Conservation (phyloP, 1,284 basidiomycete genomes). For the Austroboletus niveus region DNA sequence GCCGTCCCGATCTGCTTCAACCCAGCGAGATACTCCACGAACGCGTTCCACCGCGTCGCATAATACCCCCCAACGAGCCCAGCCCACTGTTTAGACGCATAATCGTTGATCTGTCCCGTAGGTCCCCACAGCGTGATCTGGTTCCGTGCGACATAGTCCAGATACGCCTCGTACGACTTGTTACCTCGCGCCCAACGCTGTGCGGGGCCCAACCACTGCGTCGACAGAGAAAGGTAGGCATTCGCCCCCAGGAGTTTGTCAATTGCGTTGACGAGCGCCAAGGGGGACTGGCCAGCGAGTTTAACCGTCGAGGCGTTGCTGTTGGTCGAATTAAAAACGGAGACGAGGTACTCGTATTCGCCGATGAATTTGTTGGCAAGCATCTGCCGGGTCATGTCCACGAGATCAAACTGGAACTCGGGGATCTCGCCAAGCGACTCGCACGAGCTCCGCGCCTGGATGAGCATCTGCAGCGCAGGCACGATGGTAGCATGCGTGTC, state of each 20-base stretch:
- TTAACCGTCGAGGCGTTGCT: conserved; percentile 23
- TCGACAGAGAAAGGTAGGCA: conserved; percentile 36
- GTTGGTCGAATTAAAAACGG: conserved; percentile 25
- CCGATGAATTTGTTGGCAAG: conserved; percentile 41
- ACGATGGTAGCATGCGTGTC: conserved; percentile 39
- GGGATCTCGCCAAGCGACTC: conserved; percentile 25
- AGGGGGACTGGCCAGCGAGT: conserved; percentile 27
- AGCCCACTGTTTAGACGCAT: conserved; percentile 47
- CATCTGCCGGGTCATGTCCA: conserved; percentile 43
- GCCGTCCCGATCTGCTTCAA: conserved; percentile 16
- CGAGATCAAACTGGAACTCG: conserved; percentile 43
- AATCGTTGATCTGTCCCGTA: conserved; percentile 42
- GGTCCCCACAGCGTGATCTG: conserved; percentile 48
- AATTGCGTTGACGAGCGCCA: conserved; percentile 36
- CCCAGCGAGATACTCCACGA: conserved; percentile 22
- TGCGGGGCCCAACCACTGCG: conserved; percentile 38
- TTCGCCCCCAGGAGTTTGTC: conserved; percentile 38
- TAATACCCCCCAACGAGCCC: conserved; percentile 43
- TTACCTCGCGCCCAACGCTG: conserved; percentile 16
- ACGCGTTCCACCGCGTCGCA: conserved; percentile 36
- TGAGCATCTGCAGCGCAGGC: conserved; percentile 35
- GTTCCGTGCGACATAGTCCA: conserved; percentile 43
- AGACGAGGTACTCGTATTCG: conserved; percentile 33
- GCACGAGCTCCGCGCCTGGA: conserved; percentile 28
- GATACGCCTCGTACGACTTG: conserved; percentile 31